Conservation (phyloP, 805 yeast species). For the Zygosaccharomyces rouxii region DNA sequence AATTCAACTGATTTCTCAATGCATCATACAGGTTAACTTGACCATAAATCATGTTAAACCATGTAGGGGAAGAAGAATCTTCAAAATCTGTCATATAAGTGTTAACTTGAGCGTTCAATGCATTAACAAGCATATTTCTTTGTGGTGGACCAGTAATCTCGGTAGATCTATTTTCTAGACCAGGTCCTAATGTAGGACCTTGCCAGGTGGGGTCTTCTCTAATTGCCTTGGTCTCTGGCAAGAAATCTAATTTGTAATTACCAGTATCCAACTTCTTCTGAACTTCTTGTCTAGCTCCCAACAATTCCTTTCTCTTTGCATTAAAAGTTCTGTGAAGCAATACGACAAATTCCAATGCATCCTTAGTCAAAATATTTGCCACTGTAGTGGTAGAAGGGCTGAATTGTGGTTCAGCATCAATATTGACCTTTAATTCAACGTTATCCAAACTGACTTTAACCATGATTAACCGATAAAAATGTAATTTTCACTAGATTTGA, state of each 20-base stretch:
- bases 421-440: conserved; percentile 37
- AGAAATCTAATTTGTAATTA: conserved; percentile 50
- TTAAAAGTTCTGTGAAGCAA: conserved; percentile 71
- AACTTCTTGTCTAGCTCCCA: conserved; percentile 56
- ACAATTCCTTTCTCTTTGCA: conserved; percentile 50
- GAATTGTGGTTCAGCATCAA: conserved; percentile 30
- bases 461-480: conserved; percentile 12
- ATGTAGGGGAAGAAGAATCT: conserved; percentile 80
- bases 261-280: conserved; percentile 62
- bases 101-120: conserved; percentile 70
- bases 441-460: conserved; percentile 31
- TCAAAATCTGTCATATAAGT: conserved; percentile 87
- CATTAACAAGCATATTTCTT: conserved; percentile 78
- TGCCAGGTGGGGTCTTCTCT: conserved; percentile 73
- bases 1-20: conserved; percentile 61
- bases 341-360: conserved; percentile 62
- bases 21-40: conserved; percentile 77
- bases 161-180: conserved; percentile 67
- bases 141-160: conserved; percentile 87
- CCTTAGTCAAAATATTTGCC: conserved; percentile 38
- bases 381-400: conserved; percentile 39
- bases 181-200: conserved; percentile 69
- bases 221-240: conserved; percentile 63
- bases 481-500: too few relatives aligned
- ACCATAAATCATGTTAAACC: conserved; percentile 75